phyloP scores from a whole-genome alignment of 1,284 basidiomycete species.

The Boletus chippewaensis region DNA sequence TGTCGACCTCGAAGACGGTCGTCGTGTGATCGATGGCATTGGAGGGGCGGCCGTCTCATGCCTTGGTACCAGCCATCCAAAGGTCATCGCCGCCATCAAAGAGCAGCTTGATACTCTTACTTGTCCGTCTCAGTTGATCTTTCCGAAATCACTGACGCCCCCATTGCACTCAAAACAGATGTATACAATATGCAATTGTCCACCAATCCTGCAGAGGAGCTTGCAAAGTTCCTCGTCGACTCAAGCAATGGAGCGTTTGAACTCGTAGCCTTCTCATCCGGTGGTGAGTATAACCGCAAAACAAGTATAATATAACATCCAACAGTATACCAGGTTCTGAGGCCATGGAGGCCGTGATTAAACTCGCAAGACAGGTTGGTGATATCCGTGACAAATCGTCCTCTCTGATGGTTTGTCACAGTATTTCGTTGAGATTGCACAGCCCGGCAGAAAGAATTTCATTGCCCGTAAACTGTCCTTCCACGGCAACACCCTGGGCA shows the following conservation, averaged over 20 bases:
- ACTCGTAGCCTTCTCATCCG: slow-evolving; percentile 60
- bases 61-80: slow-evolving; percentile 69
- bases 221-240: slow-evolving; percentile 57
- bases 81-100: slow-evolving; percentile 64
- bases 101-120: slow-evolving; percentile 70
- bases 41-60: slow-evolving; percentile 83
- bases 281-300: slow-evolving; percentile 40
- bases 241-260: slow-evolving; percentile 69
- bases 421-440: slow-evolving; percentile 66
- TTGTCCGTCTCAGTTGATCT: slow-evolving; percentile 42
- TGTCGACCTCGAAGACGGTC: slow-evolving; percentile 60
- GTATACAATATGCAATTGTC: slow-evolving; percentile 78
- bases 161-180: slow-evolving; percentile 40
- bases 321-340: slow-evolving; percentile 56
- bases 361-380: slow-evolving; percentile 66
- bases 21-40: slow-evolving; percentile 62
- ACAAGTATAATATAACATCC: neutral
- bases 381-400: neutral
- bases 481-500: slow-evolving; percentile 78
- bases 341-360: slow-evolving; percentile 77
- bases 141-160: slow-evolving; percentile 5
- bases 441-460: slow-evolving; percentile 66
- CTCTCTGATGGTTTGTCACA: slow-evolving; percentile 26
- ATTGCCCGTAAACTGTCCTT: slow-evolving; percentile 76
- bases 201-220: slow-evolving; percentile 69